These are phyloP conservation scores for Escovopsis sp. DNA, from an alignment of 2,329 filamentous ascomycete species.

Conservation along the genomic window DNA sequence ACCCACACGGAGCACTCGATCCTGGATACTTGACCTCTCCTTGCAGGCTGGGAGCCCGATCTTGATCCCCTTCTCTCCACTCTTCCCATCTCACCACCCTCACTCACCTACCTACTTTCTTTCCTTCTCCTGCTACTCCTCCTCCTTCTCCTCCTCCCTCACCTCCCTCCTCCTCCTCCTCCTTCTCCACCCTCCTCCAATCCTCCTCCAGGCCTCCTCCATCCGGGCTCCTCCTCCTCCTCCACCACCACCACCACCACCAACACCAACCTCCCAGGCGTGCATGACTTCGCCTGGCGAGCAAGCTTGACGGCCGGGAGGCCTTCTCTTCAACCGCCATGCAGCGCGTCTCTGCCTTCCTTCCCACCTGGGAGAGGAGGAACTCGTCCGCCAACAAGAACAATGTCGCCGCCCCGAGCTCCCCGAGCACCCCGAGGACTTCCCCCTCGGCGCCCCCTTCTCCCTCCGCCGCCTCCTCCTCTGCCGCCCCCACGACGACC, in stretches of 20 bases:
- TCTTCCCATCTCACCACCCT: no score
- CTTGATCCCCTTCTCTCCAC: no score
- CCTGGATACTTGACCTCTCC: no score
- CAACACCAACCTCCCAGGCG: not conserved
- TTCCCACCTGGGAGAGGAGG: slow-evolving; percentile 31
- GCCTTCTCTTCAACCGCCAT: slow-evolving; percentile 18
- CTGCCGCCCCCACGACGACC: no score
- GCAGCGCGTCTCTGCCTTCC: slow-evolving; percentile 29
- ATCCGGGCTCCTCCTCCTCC: slow-evolving; percentile 1
- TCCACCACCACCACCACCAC: not conserved
- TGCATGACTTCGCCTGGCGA: slow-evolving; percentile 15
- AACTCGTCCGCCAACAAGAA: slow-evolving; percentile 17
- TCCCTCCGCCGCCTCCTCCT: no score
- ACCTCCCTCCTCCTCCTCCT: not conserved
- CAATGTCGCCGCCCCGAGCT: slow-evolving; percentile 11
- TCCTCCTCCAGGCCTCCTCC: slow-evolving; percentile 1
- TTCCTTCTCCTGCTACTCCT: not conserved
- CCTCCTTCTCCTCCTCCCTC: not conserved
- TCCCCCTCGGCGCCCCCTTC: no score
- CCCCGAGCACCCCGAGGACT: slow-evolving; percentile 8
- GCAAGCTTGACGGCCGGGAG: slow-evolving; percentile 16
- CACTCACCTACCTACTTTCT: no score
- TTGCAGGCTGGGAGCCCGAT: no score
- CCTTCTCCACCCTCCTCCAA: not conserved
- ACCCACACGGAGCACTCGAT: no score